These are phyloP conservation scores for Ormosia semicastrata DNA, from an alignment of 306 rosid species.

Conservation along the genomic window DNA sequence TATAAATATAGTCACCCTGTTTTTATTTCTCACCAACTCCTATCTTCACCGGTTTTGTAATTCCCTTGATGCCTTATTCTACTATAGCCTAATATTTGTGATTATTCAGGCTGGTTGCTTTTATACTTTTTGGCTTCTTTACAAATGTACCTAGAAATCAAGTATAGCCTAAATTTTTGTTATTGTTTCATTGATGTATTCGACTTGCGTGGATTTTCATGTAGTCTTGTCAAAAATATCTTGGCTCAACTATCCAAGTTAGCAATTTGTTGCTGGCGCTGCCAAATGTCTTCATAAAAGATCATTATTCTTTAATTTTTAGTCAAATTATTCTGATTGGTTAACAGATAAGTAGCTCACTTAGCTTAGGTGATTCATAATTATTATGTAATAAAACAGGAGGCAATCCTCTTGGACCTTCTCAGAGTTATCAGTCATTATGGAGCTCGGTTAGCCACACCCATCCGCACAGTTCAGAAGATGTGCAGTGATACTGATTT, in stretches of 20 bases:
- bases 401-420: slow-evolving; percentile 87
- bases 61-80: neutral
- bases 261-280: neutral
- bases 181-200: neutral
- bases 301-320: slow-evolving; percentile 6
- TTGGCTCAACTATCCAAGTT: slow-evolving; percentile 5
- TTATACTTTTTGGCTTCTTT: neutral
- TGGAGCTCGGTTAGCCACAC: slow-evolving; percentile 86
- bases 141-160: neutral
- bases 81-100: neutral
- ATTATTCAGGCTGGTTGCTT: neutral
- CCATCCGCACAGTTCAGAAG: slow-evolving; percentile 91
- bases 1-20: neutral
- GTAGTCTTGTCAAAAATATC: neutral
- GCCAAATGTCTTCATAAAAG: neutral
- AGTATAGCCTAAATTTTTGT: slow-evolving; percentile 3
- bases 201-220: neutral
- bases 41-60: neutral
- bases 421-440: slow-evolving; percentile 89
- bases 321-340: slow-evolving; percentile 3
- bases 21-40: neutral
- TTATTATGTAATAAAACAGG: slow-evolving; percentile 59
- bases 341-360: slow-evolving; percentile 18
- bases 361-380: slow-evolving; percentile 17
- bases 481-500: slow-evolving; percentile 61